Evolutionary conservation across 1,284 basidiomycete species (phyloP).

Genomic region (Tilletia indica): DNA sequence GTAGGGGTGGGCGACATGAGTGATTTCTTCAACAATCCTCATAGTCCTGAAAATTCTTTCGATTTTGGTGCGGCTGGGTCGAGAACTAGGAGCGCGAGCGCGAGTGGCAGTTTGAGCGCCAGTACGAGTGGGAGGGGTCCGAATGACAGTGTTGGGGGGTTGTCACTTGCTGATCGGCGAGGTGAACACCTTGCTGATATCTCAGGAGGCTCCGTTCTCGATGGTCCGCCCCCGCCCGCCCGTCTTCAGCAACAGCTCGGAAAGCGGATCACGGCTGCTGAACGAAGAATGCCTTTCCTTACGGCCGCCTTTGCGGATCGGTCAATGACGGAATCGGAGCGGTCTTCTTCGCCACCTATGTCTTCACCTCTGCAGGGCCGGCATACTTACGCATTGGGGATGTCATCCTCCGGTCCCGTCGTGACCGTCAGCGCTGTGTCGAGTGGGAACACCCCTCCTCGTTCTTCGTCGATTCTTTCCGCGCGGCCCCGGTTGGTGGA

Average conservation of each 20-base stretch:
- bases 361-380: conserved; percentile 12
- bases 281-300: background rate
- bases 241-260: background rate
- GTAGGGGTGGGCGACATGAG: background rate
- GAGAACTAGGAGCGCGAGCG: no score
- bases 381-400: background rate
- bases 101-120: no score
- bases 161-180: background rate
- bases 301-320: conserved; percentile 10
- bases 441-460: no score
- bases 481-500: no score
- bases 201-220: background rate
- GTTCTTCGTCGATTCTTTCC: no score
- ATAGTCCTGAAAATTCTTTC: conserved; percentile 1
- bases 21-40: conserved; percentile 15
- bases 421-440: no score
- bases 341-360: conserved; percentile 3
- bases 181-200: background rate
- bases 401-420: no score
- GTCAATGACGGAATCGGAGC: conserved; percentile 7
- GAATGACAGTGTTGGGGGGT: no score
- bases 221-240: background rate
- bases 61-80: background rate
- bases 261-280: background rate
- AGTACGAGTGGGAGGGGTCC: no score